Evolutionary conservation across 768 basidiomycete species (phyloP).

Genomic region (Cystobasidium onofrii): DNA sequence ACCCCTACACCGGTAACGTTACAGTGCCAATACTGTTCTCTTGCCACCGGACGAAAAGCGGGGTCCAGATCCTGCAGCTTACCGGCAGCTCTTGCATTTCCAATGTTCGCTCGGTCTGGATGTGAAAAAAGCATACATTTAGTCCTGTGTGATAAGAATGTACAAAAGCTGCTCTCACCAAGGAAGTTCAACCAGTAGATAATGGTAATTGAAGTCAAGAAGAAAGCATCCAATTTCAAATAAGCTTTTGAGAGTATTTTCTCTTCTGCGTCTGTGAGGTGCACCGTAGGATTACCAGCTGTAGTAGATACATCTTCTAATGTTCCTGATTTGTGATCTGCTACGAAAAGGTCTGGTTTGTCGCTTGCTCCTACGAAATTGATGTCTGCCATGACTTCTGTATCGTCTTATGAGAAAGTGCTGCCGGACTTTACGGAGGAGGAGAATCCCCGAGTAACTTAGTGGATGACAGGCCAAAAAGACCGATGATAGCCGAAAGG

Average conservation of each 20-base stretch:
- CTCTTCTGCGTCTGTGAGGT: not conserved
- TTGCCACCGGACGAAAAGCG: not conserved
- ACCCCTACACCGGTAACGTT: too few species aligned
- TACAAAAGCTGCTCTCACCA: not conserved
- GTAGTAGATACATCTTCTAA: not conserved
- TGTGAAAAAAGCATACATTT: not conserved
- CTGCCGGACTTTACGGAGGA: too few species aligned
- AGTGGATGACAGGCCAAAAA: too few species aligned
- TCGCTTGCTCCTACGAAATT: slow-evolving; percentile 2
- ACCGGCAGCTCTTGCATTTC: slow-evolving; percentile 16
- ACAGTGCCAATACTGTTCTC: too few species aligned
- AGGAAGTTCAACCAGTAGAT: slow-evolving; percentile 16
- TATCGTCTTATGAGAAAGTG: not conserved
- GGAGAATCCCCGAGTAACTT: too few species aligned
- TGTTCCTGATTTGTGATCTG: not conserved
- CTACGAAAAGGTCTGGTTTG: not conserved
- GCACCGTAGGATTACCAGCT: not conserved
- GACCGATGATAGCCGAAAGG: not conserved
- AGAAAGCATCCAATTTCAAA: slow-evolving; percentile 2
- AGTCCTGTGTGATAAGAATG: too few species aligned
- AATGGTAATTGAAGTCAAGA: not conserved
- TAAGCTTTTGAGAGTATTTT: not conserved
- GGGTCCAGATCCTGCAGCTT: not conserved
- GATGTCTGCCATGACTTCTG: not conserved
- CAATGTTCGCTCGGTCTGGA: slow-evolving; percentile 14